Percentiles rank a stretch among this genome's conserved stretches.
Conservation (phyloP, 106 monocot species). For the Acorus gramineus region DNA sequence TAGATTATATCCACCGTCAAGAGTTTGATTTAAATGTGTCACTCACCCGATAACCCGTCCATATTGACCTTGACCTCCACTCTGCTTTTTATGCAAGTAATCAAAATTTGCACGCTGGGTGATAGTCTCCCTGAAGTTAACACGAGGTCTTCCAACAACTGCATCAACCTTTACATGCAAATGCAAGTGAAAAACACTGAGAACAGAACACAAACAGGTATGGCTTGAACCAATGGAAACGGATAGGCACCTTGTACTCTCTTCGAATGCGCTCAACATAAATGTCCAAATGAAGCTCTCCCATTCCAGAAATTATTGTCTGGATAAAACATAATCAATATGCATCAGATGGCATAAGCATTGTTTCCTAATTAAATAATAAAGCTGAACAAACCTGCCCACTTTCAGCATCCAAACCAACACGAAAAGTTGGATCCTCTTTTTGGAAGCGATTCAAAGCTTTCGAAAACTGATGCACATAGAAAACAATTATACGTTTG, state of each 20-base stretch:
- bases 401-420: constrained; percentile 93
- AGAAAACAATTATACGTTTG: background rate
- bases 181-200: background rate
- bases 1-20: too few relatives aligned
- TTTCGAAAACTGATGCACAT: constrained; percentile 70
- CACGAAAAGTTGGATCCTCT: constrained; percentile 97
- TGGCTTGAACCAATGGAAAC: background rate
- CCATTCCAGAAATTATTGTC: constrained; percentile 99
- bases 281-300: constrained; percentile 95
- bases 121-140: constrained; percentile 90
- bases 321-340: constrained; percentile 13
- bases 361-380: background rate
- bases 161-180: constrained; percentile 74
- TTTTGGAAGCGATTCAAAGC: constrained; percentile 93
- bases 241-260: constrained; percentile 73
- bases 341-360: background rate
- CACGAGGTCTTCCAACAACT: constrained; percentile 83
- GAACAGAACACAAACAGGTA: background rate
- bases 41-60: constrained; percentile 90
- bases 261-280: constrained; percentile 94
- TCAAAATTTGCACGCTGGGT: constrained; percentile 88
- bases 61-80: constrained; percentile 98
- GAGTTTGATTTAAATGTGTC: background rate
- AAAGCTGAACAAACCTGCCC: constrained; percentile 54
- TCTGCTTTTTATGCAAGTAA: constrained; percentile 97